Conservation (phyloP, 2,329 filamentous ascomycete genomes). For the Hymenoscyphus linearis region DNA sequence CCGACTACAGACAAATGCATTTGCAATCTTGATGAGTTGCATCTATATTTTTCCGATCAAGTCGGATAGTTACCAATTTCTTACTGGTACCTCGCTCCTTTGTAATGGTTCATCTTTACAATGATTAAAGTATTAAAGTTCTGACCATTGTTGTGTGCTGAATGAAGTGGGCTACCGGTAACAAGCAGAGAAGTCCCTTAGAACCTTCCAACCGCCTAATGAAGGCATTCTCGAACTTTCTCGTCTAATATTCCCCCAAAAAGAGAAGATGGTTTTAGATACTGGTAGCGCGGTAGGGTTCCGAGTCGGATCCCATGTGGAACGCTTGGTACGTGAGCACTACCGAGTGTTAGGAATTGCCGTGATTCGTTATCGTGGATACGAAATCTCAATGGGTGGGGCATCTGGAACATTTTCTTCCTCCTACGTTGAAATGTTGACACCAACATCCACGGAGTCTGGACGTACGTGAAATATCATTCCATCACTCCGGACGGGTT, state of each 20-base stretch:
- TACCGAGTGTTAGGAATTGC: slow-evolving; percentile 1
- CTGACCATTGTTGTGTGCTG: neutral
- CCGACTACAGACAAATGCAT: neutral
- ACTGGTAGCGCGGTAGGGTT: neutral
- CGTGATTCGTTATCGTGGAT: neutral
- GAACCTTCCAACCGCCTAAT: slow-evolving; percentile 1
- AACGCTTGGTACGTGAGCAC: neutral
- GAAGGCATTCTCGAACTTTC: neutral
- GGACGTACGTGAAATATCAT: neutral
- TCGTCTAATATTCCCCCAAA: slow-evolving; percentile 13
- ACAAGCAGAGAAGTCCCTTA: neutral
- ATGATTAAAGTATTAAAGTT: slow-evolving; percentile 1
- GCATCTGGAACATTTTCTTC: neutral
- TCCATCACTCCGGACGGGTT: neutral
- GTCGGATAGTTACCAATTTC: neutral
- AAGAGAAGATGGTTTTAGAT: neutral
- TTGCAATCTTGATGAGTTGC: neutral
- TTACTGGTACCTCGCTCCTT: neutral
- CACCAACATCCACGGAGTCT: neutral
- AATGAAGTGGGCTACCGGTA: neutral
- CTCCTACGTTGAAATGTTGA: neutral
- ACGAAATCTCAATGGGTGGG: neutral
- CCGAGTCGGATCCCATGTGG: neutral
- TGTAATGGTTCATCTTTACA: neutral
- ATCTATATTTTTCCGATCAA: neutral